A percentile compares a stretch with the other conserved stretches of the same genome.
These are phyloP conservation scores for Colletotrichum siamense DNA, from an alignment of 2,329 filamentous ascomycete species.

Conservation along the genomic window DNA sequence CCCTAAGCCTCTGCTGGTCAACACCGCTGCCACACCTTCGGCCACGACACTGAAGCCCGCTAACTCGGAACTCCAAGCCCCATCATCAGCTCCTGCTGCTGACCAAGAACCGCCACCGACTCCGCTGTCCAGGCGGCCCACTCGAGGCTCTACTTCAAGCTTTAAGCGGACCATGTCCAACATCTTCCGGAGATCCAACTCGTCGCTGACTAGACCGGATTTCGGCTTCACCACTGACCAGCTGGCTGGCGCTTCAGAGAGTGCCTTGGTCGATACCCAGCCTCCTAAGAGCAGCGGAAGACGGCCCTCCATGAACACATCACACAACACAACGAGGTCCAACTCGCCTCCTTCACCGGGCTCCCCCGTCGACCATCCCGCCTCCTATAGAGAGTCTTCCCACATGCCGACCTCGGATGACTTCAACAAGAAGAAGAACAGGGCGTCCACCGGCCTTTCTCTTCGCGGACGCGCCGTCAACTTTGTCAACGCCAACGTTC, in stretches of 20 bases:
- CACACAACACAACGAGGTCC: conserved; percentile 50
- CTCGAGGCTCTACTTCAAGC: conserved; percentile 47
- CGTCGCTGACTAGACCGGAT: conserved; percentile 32
- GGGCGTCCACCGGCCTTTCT: conserved; percentile 55
- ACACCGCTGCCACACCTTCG: conserved; percentile 14
- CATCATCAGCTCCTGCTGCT: conserved; percentile 4
- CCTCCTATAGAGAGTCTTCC: conserved; percentile 29
- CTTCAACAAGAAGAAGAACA: conserved; percentile 55
- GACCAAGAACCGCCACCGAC: conserved; percentile 31
- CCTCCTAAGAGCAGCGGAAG: conserved; percentile 9
- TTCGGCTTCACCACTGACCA: conserved; percentile 23
- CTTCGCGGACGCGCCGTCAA: conserved; percentile 54
- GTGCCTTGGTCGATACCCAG: conserved; percentile 11
- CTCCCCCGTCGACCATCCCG: conserved; percentile 49
- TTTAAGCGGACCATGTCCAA: conserved; percentile 57
- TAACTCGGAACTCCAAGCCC: conserved; percentile 1
- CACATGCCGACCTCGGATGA: conserved; percentile 48
- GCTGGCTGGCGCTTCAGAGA: conserved; percentile 27
- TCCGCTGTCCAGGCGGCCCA: conserved; percentile 44
- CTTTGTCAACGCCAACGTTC: conserved; percentile 42
- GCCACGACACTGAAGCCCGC: background rate
- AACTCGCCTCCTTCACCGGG: conserved; percentile 57
- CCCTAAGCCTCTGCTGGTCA: conserved; percentile 16
- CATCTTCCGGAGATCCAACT: conserved; percentile 51
- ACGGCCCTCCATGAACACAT: conserved; percentile 50